A percentile compares a stretch with the other conserved stretches of the same genome.
phyloP scores from a whole-genome alignment of 1,284 basidiomycete species.

The Cutaneotrichosporon mucoides region DNA sequence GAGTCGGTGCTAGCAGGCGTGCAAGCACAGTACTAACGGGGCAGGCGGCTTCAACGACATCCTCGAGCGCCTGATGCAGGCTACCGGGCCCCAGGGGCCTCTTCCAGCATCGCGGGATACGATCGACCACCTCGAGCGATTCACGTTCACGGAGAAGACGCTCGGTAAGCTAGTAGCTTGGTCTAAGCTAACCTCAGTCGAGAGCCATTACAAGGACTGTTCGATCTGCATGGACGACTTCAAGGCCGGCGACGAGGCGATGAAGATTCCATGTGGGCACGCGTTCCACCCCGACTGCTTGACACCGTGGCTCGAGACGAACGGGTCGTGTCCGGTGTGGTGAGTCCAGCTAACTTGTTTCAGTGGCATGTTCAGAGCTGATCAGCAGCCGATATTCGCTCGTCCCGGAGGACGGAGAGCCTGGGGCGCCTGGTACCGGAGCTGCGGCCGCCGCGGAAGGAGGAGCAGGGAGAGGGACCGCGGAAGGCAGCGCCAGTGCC shows the following conservation, averaged over 20 bases:
- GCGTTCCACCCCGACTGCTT: slow-evolving; percentile 48
- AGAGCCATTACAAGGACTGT: slow-evolving; percentile 44
- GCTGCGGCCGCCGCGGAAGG: neutral
- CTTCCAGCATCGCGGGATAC: slow-evolving; percentile 42
- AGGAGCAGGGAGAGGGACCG: neutral
- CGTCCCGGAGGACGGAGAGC: neutral
- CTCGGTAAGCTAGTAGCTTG: slow-evolving; percentile 25
- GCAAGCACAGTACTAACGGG: neutral
- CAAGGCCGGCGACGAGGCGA: slow-evolving; percentile 35
- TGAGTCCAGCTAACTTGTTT: slow-evolving; percentile 13
- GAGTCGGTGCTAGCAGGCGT: slow-evolving; percentile 18
- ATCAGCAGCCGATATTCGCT: slow-evolving; percentile 21
- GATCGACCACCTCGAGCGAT: slow-evolving; percentile 43
- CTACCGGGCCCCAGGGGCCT: slow-evolving; percentile 45
- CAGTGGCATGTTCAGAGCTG: neutral
- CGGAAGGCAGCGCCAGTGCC: too few relatives aligned
- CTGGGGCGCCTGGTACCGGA: neutral
- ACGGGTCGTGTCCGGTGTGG: slow-evolving; percentile 50
- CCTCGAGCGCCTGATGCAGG: slow-evolving; percentile 46
- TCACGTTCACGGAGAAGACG: slow-evolving; percentile 35
- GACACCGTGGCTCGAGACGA: slow-evolving; percentile 45
- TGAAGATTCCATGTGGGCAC: slow-evolving; percentile 45
- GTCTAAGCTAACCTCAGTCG: slow-evolving; percentile 19
- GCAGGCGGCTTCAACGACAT: slow-evolving; percentile 44
- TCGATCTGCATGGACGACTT: slow-evolving; percentile 48